Evolutionary conservation across 176 grass and related monocot species (phyloP), one percentile per base, ranked within the genome.

Genomic region (Ananas comosus): DNA sequence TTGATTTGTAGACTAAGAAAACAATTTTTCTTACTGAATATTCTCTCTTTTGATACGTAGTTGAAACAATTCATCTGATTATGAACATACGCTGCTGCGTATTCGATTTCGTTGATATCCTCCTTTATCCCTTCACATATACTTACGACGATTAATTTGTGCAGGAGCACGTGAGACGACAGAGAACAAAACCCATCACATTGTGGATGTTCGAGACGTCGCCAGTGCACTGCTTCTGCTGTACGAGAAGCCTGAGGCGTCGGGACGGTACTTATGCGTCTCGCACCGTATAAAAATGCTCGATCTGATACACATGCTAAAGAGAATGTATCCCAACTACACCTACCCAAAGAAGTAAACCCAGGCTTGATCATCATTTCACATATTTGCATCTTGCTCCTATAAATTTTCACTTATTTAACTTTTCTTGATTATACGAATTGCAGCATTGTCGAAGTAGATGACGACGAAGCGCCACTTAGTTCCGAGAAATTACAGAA

Each of bases 141-240:
- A 42, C 33, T 42, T 6, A 7, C 5, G 4, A 42, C 33, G 5
- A 42, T 42, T 6, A 6, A 42, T 42, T 42, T 42, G 33, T 42
- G 33, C 33, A 42, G 84, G 79, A 64, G 79, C 66, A 12, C 78
- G 51, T 69, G 80, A 73, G 7, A 53, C 42, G 24, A 53, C 77
- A 53, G 80, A 65, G 72, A 87, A 91, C 76, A 87, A 58, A 64
- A 49, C 76, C 48, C 75, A 70, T 66, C 75, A 73, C 52, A 47
- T 84, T 11, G 81, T 85, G 1, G 81, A 91, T 48, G 84, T 81
- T n/a, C 81, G 81, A 24, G 81, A 91, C 8, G 88, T 87, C 29
- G 84, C 76, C 0, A 72, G 82, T 18, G 88, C 88, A 49, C 52
- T 82, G 2, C 68, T 87, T 52, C 72, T 91, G 3, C 12, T 85